Conservation (phyloP, 164 flowering plant species). For the Aristolochia californica region DNA sequence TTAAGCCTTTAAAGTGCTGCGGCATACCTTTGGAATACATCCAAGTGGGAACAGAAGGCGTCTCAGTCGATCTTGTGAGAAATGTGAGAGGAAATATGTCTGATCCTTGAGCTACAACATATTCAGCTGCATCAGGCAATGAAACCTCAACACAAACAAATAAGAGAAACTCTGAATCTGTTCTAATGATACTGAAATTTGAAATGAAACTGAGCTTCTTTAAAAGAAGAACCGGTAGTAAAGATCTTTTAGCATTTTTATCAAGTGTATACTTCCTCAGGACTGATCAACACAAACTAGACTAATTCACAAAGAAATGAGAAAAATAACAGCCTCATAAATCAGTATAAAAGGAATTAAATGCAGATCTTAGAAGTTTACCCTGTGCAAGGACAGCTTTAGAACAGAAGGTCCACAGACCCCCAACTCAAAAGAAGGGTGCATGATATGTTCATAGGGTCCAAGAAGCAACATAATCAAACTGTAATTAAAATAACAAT, state of each 20-base stretch:
- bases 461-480: constrained; percentile 92
- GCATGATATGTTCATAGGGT: constrained; percentile 85
- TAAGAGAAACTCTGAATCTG: no score
- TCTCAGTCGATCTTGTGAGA: constrained; percentile 70
- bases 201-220: no score
- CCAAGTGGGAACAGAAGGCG: constrained; percentile 88
- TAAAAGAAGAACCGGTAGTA: no score
- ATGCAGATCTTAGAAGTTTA: constrained; percentile 10
- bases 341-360: no score
- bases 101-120: constrained; percentile 87
- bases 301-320: no score
- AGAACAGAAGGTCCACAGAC: constrained; percentile 37
- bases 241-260: no score
- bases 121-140: neutral
- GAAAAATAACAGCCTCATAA: no score
- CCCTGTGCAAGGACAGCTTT: constrained; percentile 69
- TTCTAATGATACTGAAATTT: no score
- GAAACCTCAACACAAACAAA: neutral
- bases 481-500: constrained; percentile 77
- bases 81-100: constrained; percentile 95
- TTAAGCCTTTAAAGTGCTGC: neutral
- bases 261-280: no score
- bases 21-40: constrained; percentile 65
- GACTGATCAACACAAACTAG: no score
- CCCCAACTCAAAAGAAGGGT: constrained; percentile 27